Evolutionary conservation across 441 rosid genomes (phyloP).

Genomic region (Daphne laureola): DNA sequence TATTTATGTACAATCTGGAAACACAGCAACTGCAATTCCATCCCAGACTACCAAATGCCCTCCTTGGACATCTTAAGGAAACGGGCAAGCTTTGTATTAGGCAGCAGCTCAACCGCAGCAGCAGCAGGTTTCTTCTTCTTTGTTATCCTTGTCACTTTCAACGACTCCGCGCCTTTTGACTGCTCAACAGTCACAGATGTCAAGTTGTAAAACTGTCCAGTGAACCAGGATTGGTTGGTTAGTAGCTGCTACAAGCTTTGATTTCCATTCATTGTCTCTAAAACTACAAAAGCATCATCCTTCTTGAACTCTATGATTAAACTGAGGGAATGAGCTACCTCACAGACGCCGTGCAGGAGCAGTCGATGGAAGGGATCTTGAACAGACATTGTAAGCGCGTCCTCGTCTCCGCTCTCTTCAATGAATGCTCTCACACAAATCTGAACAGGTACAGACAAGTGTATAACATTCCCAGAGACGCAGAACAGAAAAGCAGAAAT

Average conservation of each 20-base stretch:
- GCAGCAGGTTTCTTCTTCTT: slow-evolving; percentile 25
- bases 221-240: neutral
- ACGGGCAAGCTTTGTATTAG: slow-evolving; percentile 47
- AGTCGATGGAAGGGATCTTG: slow-evolving; percentile 87
- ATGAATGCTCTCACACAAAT: slow-evolving; percentile 56
- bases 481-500: neutral
- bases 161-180: slow-evolving; percentile 27
- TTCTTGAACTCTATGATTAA: too few species aligned
- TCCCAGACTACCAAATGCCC: slow-evolving; percentile 62
- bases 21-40: neutral
- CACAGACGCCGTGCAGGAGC: slow-evolving; percentile 88
- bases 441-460: slow-evolving; percentile 25
- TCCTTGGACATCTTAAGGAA: slow-evolving; percentile 82
- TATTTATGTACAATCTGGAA: slow-evolving; percentile 20
- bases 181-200: slow-evolving; percentile 52
- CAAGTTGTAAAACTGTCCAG: slow-evolving; percentile 73
- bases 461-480: slow-evolving; percentile 1
- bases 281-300: too few species aligned
- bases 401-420: slow-evolving; percentile 40
- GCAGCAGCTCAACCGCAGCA: slow-evolving; percentile 36
- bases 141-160: slow-evolving; percentile 56
- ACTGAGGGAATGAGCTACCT: slow-evolving; percentile 33
- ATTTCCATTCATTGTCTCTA: too few species aligned
- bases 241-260: too few species aligned
- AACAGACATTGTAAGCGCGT: slow-evolving; percentile 53